Evolutionary conservation across 306 rosid genomes (phyloP).

Genomic region (Vicia faba): DNA sequence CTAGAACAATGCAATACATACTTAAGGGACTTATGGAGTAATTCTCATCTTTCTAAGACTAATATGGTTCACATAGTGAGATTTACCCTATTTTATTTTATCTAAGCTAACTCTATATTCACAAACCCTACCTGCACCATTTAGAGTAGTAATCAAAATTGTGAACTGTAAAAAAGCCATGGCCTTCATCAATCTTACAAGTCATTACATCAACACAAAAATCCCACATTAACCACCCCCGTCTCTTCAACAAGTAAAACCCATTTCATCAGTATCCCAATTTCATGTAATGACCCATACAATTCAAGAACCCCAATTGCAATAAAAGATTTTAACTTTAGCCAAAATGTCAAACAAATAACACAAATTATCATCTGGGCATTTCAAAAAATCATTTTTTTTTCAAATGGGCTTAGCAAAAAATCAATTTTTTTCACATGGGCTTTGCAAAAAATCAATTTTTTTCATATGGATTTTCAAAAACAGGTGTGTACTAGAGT

Average conservation of each 20-base stretch:
- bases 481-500: background rate
- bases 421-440: too few species aligned
- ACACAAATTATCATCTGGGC: slow-evolving; percentile 8
- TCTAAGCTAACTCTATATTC: background rate
- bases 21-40: background rate
- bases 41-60: background rate
- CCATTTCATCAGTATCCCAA: background rate
- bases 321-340: background rate
- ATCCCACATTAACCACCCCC: background rate
- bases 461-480: slow-evolving; percentile 12
- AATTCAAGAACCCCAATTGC: slow-evolving; percentile 21
- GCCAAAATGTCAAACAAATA: background rate
- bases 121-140: background rate
- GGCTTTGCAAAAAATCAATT: too few species aligned
- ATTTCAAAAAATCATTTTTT: background rate
- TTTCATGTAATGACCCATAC: slow-evolving; percentile 2
- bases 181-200: background rate
- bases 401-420: too few species aligned
- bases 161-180: background rate
- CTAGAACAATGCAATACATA: background rate
- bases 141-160: background rate
- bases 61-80: background rate
- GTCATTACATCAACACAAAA: background rate
- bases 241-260: slow-evolving; percentile 4
- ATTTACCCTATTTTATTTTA: too few species aligned